Base-by-base conservation (phyloP, 2,329 filamentous ascomycete species). In the Alternaria panax region DNA sequence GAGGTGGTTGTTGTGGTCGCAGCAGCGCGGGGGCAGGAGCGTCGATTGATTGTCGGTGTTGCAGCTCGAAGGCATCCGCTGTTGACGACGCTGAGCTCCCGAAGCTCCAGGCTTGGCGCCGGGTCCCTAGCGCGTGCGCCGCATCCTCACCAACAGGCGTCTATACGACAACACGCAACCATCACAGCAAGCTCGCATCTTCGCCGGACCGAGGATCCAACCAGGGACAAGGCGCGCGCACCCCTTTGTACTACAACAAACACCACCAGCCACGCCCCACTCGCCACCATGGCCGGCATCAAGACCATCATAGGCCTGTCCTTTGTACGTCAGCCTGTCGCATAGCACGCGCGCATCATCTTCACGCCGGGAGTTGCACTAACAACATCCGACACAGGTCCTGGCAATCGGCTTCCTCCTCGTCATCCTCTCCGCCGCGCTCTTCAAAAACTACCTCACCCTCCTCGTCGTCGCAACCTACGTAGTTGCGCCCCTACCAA, bases 221-320 rank as follows among this genome's bases (percentile, higher is more conserved):
- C 40, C 30, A 20, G 42, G 38, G 14, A 8, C 20, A 54, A 8
- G 38, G 25, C 18, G 18, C n/a, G 38, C 45, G 45, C 24, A 34
- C 43, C 50, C n/a, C 20, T 3, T 11, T 38, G 16, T 16, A 30
- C 34, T 18, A 41, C 14, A 38, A 38, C 22, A 4, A 28, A 40
- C 46, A 11, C 42, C 20, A 50, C 16, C 32, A 18, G 25, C 14
- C 34, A n/a, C 11, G n/a, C 34, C n/a, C n/a, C 3, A 0, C n/a
- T 8, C 34, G 7, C 34, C 64, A 68, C 82, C 82, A 87, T 92
- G 84, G 93, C 95, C 72, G 95, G 95, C 78, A 89, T 99, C 76
- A 98, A 97, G 84, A 99, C 95, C 70, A 99, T 99, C 82, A 99
- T 99, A 80, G 92, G 92, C 67, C 91, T 99, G 71, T 98, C 95